phyloP scores from a whole-genome alignment of 78 protist species.

The Dictyostelium brefeldianum region DNA sequence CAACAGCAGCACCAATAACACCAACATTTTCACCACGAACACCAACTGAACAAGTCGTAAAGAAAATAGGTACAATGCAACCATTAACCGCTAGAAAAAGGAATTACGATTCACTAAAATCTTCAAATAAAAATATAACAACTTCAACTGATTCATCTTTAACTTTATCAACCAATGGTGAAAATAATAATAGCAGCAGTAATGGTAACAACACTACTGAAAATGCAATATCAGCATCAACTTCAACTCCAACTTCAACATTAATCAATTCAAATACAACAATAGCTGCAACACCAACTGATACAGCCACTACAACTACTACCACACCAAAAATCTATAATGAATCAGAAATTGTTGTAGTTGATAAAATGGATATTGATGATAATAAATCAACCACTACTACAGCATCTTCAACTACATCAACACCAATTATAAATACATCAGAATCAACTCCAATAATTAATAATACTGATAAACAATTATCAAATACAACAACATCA shows the following conservation, averaged over 20 bases:
- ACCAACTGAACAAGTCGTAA: not conserved
- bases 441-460: not conserved
- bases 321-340: not conserved
- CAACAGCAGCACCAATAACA: not conserved
- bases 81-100: constrained; percentile 1
- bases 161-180: not conserved
- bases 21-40: not conserved
- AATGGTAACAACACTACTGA: too few relatives aligned
- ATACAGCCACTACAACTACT: not conserved
- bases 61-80: not conserved
- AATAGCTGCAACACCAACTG: not conserved
- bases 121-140: not conserved
- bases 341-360: too few relatives aligned
- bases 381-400: not conserved
- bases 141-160: not conserved
- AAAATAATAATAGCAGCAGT: not conserved
- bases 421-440: not conserved
- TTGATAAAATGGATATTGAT: too few relatives aligned
- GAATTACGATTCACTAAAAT: not conserved
- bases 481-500: too few relatives aligned
- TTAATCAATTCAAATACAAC: not conserved
- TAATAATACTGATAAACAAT: too few relatives aligned
- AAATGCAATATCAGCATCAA: too few relatives aligned
- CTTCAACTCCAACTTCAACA: not conserved
- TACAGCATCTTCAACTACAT: not conserved